Conservation (phyloP, 2,329 filamentous ascomycete species). For the Xylariaceae sp. region DNA sequence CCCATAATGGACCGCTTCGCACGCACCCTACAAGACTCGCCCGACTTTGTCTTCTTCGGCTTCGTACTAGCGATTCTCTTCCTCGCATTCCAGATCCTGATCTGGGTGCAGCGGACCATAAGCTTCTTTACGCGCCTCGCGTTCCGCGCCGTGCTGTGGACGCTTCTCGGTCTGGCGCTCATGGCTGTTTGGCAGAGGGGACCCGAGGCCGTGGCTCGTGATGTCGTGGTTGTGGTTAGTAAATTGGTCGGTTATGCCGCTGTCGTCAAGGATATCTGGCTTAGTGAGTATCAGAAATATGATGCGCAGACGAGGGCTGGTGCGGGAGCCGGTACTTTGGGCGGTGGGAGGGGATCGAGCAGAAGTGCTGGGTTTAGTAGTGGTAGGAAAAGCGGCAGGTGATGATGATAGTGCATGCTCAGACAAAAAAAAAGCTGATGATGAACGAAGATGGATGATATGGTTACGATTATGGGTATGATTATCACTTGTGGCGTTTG, state of each 20-base stretch:
- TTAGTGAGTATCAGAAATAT: slow-evolving; percentile 63
- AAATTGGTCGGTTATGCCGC: slow-evolving; percentile 55
- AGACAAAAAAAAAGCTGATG: background rate
- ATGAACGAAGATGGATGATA: slow-evolving; percentile 27
- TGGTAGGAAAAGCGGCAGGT: slow-evolving; percentile 15
- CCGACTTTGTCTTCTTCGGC: slow-evolving; percentile 52
- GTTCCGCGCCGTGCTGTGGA: slow-evolving; percentile 70
- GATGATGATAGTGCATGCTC: background rate
- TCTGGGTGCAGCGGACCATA: slow-evolving; percentile 74
- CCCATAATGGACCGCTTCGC: slow-evolving; percentile 51
- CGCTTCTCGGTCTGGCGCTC: slow-evolving; percentile 58
- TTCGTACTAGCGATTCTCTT: slow-evolving; percentile 63
- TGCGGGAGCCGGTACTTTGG: slow-evolving; percentile 22
- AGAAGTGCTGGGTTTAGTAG: slow-evolving; percentile 23
- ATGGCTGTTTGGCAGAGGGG: slow-evolving; percentile 71
- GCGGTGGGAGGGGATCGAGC: slow-evolving; percentile 22
- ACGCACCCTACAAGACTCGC: slow-evolving; percentile 46
- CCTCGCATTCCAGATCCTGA: slow-evolving; percentile 69
- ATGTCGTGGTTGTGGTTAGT: slow-evolving; percentile 55
- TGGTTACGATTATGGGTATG: slow-evolving; percentile 19
- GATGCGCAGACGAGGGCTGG: slow-evolving; percentile 53
- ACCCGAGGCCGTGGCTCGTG: slow-evolving; percentile 66
- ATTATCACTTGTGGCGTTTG: slow-evolving; percentile 3
- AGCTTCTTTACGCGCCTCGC: slow-evolving; percentile 78
- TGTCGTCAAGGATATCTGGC: slow-evolving; percentile 61